Conservation (phyloP, 208 protist genomes). For the Eutreptiella sp. region DNA sequence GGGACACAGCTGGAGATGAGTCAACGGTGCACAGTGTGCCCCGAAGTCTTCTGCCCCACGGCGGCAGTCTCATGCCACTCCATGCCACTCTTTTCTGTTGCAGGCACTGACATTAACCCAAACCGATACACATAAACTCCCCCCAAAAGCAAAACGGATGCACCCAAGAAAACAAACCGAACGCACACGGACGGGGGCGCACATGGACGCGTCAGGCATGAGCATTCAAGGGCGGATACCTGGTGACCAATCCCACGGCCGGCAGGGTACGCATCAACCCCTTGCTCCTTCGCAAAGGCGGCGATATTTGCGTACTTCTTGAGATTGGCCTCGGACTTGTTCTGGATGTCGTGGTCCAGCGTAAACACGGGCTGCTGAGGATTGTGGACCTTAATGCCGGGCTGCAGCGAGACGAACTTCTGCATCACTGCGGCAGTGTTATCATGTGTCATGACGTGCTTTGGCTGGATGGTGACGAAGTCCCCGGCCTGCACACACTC, state of each 20-base stretch:
- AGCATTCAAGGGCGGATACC: constrained; percentile 29
- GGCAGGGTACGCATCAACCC: constrained; percentile 50
- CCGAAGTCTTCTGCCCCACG: too few relatives aligned
- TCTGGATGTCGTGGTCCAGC: constrained; percentile 63
- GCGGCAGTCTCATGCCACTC: too few relatives aligned
- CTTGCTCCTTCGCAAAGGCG: constrained; percentile 37
- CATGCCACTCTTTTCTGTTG: too few relatives aligned
- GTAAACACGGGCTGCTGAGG: constrained; percentile 51
- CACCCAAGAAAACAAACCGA: too few relatives aligned
- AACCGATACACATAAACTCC: too few relatives aligned
- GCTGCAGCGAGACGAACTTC: constrained; percentile 41
- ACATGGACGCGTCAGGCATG: too few relatives aligned
- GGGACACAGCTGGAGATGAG: too few relatives aligned
- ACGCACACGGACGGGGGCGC: too few relatives aligned
- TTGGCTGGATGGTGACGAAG: constrained; percentile 46
- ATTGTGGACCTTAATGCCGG: constrained; percentile 28
- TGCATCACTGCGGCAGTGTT: constrained; percentile 47
- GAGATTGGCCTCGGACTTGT: constrained; percentile 45
- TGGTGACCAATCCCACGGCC: constrained; percentile 58
- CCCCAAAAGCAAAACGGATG: too few relatives aligned
- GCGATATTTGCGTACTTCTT: constrained; percentile 51
- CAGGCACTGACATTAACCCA: too few relatives aligned
- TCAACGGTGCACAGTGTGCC: too few relatives aligned
- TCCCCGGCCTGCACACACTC: constrained; percentile 33
- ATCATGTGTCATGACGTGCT: constrained; percentile 53